Base-by-base conservation (phyloP, 2,329 filamentous ascomycete species). In the Talaromyces sp. region DNA sequence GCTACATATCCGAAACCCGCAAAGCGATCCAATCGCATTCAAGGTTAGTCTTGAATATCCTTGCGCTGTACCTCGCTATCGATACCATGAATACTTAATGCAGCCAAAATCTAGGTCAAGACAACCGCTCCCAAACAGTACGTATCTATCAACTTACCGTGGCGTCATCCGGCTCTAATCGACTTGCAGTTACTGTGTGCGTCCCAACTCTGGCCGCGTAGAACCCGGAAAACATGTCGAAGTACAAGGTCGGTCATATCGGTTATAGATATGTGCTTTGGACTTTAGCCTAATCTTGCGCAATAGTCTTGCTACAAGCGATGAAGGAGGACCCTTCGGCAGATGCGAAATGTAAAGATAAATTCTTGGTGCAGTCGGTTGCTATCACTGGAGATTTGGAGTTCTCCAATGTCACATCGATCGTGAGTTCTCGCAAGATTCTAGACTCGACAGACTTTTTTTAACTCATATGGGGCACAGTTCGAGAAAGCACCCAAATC, bases 51-150 rank as follows among this genome's bases (percentile, higher is more conserved):
- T 22, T 10, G 49, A 45, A 24, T 22, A 33, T 52, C 33, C 35
- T 22, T 43, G 52, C 56, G 56, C 49, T 35, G 62, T 54, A 52
- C 31, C 33, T 41, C 54, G 14, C 33, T 63, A 66, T 66, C 67
- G 60, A 65, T 65, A 63, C 67, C 66, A 65, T 66, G 39, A 31
- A 45, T 16, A 59, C 56, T 59, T 14, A 59, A 22, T n/a, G 8
- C 22, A n/a, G 2, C 4, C 9, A 7, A 10, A 67, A 31, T 65
- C 39, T 72, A 97, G 93, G 95, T 99, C 80, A 99, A 99, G 88
- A 99, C 95, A 58, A 99, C 95, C 68, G 95, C 95, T 59, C 95
- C 95, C 39, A 98, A 98, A 83, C 95, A 98, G 94, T 99, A 91
- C 75, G 90, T 80, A 67, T 60, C 37, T 62, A 64, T 73, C 67